phyloP scores from a whole-genome alignment of 75 land plant genomes.

The Sequoiadendron giganteum region DNA sequence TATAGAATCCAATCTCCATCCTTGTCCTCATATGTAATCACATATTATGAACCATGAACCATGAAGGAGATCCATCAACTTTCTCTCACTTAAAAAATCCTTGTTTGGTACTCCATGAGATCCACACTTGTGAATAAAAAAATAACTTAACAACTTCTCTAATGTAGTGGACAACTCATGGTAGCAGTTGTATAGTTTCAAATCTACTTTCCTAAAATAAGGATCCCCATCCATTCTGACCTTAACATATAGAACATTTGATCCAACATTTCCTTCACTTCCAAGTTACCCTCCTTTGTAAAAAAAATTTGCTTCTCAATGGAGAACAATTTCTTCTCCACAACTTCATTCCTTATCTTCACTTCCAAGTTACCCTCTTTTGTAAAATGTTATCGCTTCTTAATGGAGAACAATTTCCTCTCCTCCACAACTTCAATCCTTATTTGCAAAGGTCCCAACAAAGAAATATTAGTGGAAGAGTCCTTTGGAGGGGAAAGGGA shows the following conservation, averaged over 20 bases:
- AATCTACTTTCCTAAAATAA: constrained; percentile 69
- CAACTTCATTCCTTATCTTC: too few species aligned
- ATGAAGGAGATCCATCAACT: constrained; percentile 34
- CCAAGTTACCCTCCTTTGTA: too few species aligned
- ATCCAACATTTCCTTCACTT: constrained; percentile 26
- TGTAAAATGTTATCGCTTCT: constrained; percentile 16
- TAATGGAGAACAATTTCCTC: constrained; percentile 16
- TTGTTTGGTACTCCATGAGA: constrained; percentile 19
- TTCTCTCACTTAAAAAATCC: constrained; percentile 27
- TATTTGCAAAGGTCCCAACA: neutral
- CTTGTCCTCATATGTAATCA: constrained; percentile 41
- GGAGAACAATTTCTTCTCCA: too few species aligned
- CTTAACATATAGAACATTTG: constrained; percentile 45
- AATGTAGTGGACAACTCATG: constrained; percentile 58
- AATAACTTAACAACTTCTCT: constrained; percentile 75
- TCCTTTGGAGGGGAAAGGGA: constrained; percentile 55
- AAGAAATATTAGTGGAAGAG: neutral
- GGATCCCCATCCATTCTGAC: constrained; percentile 85
- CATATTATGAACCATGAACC: constrained; percentile 45
- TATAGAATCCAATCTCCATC: constrained; percentile 44
- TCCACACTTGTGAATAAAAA: constrained; percentile 45
- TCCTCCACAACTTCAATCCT: constrained; percentile 12
- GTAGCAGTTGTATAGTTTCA: constrained; percentile 54
- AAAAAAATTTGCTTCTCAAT: too few species aligned
- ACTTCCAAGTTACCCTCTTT: neutral